Evolutionary conservation across 1,139 yeast genomes (phyloP).

Genomic region (Hyphopichia pseudoburtonii): DNA sequence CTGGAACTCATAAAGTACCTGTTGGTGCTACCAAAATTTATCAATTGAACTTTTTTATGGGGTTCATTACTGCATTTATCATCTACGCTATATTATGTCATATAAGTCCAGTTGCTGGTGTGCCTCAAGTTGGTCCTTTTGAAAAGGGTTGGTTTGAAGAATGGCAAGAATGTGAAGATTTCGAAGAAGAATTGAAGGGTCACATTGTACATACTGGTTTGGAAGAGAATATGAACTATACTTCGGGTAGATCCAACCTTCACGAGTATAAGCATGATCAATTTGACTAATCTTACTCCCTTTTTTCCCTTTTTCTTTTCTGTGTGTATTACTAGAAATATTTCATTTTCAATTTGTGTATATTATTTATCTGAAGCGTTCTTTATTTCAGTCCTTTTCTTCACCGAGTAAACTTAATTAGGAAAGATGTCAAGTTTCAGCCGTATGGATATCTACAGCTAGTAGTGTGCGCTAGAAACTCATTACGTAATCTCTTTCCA

Average conservation of each 20-base stretch:
- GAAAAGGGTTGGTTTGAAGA: slow-evolving; percentile 68
- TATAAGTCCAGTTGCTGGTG: slow-evolving; percentile 61
- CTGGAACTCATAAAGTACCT: slow-evolving; percentile 65
- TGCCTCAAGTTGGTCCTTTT: slow-evolving; percentile 50
- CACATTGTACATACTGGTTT: slow-evolving; percentile 27
- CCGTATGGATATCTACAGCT: no score
- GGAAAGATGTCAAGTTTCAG: no score
- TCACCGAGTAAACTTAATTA: no score
- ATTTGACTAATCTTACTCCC: background rate
- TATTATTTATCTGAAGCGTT: background rate
- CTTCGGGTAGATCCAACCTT: slow-evolving; percentile 9
- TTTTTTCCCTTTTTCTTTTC: no score
- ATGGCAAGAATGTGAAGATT: slow-evolving; percentile 59
- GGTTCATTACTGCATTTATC: slow-evolving; percentile 58
- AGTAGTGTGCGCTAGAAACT: no score
- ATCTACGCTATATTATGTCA: slow-evolving; percentile 51
- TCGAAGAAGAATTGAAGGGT: slow-evolving; percentile 49
- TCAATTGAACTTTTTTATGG: slow-evolving; percentile 71
- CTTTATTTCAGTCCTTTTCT: no score
- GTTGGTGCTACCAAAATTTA: slow-evolving; percentile 75
- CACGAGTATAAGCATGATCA: background rate
- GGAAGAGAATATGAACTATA: slow-evolving; percentile 11
- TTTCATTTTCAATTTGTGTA: background rate
- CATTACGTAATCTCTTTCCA: no score
- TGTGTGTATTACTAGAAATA: no score